Evolutionary conservation across 202 grass and related monocot species (phyloP), one percentile per base, ranked within the genome.

Genomic region (Tripidium arundinaceum): DNA sequence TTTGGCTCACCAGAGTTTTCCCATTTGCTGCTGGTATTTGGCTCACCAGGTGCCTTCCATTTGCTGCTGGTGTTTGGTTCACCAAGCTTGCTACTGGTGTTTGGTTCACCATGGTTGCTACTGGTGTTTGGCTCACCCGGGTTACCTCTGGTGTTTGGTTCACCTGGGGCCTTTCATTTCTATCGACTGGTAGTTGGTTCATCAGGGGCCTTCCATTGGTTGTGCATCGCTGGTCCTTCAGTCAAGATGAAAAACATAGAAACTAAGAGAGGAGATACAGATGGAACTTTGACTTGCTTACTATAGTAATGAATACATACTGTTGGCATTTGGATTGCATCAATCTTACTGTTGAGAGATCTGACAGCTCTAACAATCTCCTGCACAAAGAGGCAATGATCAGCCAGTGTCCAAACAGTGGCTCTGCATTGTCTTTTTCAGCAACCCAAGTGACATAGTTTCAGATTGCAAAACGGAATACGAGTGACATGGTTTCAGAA

Each of bases 281-380:
- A 68, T 79, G 68, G 2, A 79, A 7, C 36, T 60, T 58, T 11
- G 62, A 24, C 18, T 27, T 63, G 12, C 34, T 55, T 24, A 62
- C 26, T 70, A 39, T 2, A 70, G n/a, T n/a, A 65, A 40, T 62
- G 62, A 69, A 75, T 79, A 87, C 85, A 33, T 85, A 96, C 88
- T 85, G 63, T 57, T 26, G 75, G 28, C 36, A 62, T 57, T 83
- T 88, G 81, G 19, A 86, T 80, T 46, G 31, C 37, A 79, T 55
- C 42, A 75, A 64, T 67, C 80, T 77, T 84, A 70, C 42, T 77
- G 64, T 71, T 89, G 85, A 89, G 67, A 67, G 79, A 78, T 72
- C 81, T 93, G 50, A 86, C 78, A 72, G 42, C 79, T 79, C 82
- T 81, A 66, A 86, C 72, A 72, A 89, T 61, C 55, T 68, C 82